These are phyloP conservation scores for Tritrichomonas musculus DNA, from an alignment of 208 protist genomes.

Conservation along the genomic window DNA sequence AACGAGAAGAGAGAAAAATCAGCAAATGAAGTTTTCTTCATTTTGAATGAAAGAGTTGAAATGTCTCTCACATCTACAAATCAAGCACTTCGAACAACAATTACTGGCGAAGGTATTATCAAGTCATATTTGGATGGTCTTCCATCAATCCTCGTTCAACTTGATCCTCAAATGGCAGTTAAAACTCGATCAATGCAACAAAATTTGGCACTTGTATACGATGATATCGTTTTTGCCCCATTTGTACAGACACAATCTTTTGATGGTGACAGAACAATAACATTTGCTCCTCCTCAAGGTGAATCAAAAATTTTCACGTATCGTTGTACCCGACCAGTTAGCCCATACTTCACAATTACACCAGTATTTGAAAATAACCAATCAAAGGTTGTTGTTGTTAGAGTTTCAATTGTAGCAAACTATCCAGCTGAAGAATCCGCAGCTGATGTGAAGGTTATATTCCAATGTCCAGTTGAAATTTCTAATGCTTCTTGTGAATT, in stretches of 20 bases:
- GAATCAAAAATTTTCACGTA: background rate
- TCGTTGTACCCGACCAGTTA: background rate
- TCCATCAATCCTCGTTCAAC: background rate
- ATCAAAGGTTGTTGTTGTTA: background rate
- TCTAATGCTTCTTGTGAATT: constrained; percentile 6
- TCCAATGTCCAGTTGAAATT: constrained; percentile 28
- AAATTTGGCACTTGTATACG: background rate
- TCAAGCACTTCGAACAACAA: background rate
- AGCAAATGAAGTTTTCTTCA: background rate
- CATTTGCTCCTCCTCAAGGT: constrained; percentile 7
- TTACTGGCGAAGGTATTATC: background rate
- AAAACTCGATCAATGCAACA: background rate
- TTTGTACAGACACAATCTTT: background rate
- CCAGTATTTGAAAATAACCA: constrained; percentile 21
- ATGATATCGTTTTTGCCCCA: constrained; percentile 22
- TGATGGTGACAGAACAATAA: background rate
- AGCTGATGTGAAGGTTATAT: background rate
- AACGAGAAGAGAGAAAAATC: background rate
- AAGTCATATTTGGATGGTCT: background rate
- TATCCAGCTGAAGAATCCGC: background rate
- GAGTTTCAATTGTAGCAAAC: background rate
- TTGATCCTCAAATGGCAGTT: background rate
- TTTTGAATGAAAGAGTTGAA: background rate
- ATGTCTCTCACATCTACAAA: background rate
- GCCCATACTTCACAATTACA: background rate